phyloP scores from a whole-genome alignment of 2,329 filamentous ascomycete species.

The Nemania serpens region DNA sequence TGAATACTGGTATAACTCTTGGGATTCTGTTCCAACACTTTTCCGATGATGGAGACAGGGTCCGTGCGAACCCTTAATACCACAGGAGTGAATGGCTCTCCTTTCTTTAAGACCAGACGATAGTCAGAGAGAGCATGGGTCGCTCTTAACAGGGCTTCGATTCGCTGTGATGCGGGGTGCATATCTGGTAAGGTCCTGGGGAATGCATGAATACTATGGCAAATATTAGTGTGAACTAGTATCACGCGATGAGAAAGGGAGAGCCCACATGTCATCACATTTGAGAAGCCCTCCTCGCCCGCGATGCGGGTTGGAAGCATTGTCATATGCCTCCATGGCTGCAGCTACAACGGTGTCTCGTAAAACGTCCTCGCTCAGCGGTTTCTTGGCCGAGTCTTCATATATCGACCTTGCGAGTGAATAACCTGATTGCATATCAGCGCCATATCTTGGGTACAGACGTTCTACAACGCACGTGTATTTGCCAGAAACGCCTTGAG shows the following conservation, averaged over 20 bases:
- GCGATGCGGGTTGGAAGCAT: slow-evolving; percentile 79
- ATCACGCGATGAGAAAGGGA: background rate
- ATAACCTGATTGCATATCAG: slow-evolving; percentile 55
- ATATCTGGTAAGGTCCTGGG: slow-evolving; percentile 60
- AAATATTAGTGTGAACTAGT: slow-evolving; percentile 3
- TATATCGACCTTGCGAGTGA: slow-evolving; percentile 66
- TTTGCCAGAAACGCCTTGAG: slow-evolving; percentile 69
- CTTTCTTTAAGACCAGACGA: slow-evolving; percentile 76
- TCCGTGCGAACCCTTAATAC: slow-evolving; percentile 77
- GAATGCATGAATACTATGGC: slow-evolving; percentile 65
- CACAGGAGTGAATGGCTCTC: slow-evolving; percentile 79
- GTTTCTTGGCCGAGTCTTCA: slow-evolving; percentile 54
- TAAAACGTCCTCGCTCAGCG: slow-evolving; percentile 56
- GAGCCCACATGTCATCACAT: slow-evolving; percentile 72
- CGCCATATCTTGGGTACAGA: background rate
- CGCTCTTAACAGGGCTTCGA: slow-evolving; percentile 69
- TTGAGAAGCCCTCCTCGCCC: slow-evolving; percentile 77
- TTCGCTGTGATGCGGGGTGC: slow-evolving; percentile 55
- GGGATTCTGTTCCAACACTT: slow-evolving; percentile 75
- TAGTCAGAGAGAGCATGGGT: slow-evolving; percentile 79
- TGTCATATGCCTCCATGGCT: slow-evolving; percentile 75
- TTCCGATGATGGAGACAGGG: slow-evolving; percentile 73
- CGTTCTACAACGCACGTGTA: slow-evolving; percentile 54
- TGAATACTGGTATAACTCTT: slow-evolving; percentile 76
- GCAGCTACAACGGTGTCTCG: slow-evolving; percentile 65